A percentile compares a stretch with the other conserved stretches of the same genome.
These are phyloP conservation scores for Saccharomycodes ludwigii DNA, from an alignment of 805 yeast genomes.

Conservation along the genomic window DNA sequence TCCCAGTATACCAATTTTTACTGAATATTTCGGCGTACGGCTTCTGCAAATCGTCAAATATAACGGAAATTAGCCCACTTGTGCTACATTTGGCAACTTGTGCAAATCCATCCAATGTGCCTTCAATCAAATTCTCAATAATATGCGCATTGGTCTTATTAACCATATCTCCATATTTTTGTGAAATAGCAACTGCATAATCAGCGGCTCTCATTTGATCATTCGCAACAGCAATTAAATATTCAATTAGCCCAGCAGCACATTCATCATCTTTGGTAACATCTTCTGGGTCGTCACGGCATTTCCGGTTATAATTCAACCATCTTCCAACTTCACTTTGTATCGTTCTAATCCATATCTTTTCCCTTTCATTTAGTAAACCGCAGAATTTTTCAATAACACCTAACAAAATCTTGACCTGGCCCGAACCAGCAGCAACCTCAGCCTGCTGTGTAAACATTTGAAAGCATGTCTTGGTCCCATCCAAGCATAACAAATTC, in stretches of 20 bases:
- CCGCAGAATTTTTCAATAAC: constrained; percentile 61
- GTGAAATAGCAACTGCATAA: constrained; percentile 56
- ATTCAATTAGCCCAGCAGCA: constrained; percentile 71
- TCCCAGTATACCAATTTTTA: constrained; percentile 55
- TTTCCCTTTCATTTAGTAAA: constrained; percentile 48
- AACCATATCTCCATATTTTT: constrained; percentile 52
- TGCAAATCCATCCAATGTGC: constrained; percentile 69
- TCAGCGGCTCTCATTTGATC: constrained; percentile 68
- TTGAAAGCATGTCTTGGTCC: constrained; percentile 65
- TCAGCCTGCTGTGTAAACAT: constrained; percentile 85
- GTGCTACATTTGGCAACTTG: constrained; percentile 58
- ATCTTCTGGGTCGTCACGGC: constrained; percentile 21
- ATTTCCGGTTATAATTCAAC: constrained; percentile 22
- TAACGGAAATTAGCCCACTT: constrained; percentile 41
- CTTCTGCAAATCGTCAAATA: constrained; percentile 57
- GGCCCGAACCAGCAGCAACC: constrained; percentile 75
- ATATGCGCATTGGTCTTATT: constrained; percentile 48
- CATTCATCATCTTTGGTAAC: constrained; percentile 31
- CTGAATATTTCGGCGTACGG: constrained; percentile 54
- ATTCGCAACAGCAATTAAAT: constrained; percentile 71
- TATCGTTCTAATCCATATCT: constrained; percentile 46
- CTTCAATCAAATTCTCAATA: constrained; percentile 45
- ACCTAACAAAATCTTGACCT: constrained; percentile 66
- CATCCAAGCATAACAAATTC: constrained; percentile 54
- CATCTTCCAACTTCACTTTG: constrained; percentile 36